Base-by-base conservation (phyloP, 176 grass and related monocot species). In the Paspalum notatum region DNA sequence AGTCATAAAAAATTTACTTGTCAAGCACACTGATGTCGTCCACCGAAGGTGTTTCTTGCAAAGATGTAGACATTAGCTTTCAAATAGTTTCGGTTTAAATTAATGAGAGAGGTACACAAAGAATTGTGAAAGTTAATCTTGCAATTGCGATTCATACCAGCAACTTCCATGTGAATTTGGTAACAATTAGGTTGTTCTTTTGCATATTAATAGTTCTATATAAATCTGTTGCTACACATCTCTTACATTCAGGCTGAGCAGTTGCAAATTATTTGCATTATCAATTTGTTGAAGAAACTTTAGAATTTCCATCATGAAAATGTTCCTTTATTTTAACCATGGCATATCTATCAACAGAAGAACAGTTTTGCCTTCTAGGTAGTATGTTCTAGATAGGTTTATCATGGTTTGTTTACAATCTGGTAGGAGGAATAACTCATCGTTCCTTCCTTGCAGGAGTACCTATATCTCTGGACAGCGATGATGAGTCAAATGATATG, bases 381-480 rank as follows among this genome's bases (percentile, higher is more conserved):
- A 42, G 9, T 71, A 85, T 85, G 55, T 64, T 78, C 38, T 54
- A 4, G n/a, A n/a, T n/a, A n/a, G 4, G 67, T 18, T 41, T 4
- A 13, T 40, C 25, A 49, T 15, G 40, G 8, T 74, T 75, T 40
- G 32, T 79, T 17, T 64, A 64, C 62, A 9, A 4, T 64, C 37
- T 58, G 51, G 4, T 66, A 46, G 42, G 40, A 57, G 32, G 55
- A 45, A 66, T 49, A 21, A 4, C 3, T 32, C 32, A 32, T 32
- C 56, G 55, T 41, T 41, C 8, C 62, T 20, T 11, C 41, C 69
- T 67, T 76, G 13, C 84, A 93, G 88, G 78, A 77, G n/a, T 75
- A 66, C 62, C 72, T 1, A 86, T 94, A 86, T 71, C 85, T 71
- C 27, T 94, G 83, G 92, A 94, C 15, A 89, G 76, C 70, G 89